phyloP scores from a whole-genome alignment of 1,284 basidiomycete genomes.

The Ceratobasidium sp. region DNA sequence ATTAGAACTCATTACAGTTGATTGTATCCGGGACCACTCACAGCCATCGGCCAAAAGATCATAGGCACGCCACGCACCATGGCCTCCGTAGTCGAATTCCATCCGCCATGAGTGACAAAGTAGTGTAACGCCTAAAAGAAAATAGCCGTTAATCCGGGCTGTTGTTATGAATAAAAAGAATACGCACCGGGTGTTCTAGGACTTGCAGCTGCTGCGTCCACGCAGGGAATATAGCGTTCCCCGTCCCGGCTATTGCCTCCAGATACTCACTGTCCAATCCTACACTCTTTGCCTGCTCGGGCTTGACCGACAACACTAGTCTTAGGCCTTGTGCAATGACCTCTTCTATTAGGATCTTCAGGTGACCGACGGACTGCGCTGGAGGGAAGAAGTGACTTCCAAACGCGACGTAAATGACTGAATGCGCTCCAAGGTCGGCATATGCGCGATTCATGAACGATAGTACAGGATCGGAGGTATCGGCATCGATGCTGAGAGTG shows the following conservation, averaged over 20 bases:
- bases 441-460: slow-evolving; percentile 42
- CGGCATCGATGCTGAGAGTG: not conserved
- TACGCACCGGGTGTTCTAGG: slow-evolving; percentile 42
- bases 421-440: slow-evolving; percentile 19
- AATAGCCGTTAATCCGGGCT: not conserved
- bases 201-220: slow-evolving; percentile 43
- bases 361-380: slow-evolving; percentile 1
- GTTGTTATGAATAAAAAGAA: not conserved
- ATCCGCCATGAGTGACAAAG: slow-evolving; percentile 31
- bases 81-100: slow-evolving; percentile 17
- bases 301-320: slow-evolving; percentile 7
- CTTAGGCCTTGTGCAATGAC: not conserved
- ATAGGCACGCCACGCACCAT: slow-evolving; percentile 30
- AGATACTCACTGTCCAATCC: slow-evolving; percentile 15
- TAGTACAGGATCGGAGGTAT: not conserved
- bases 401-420: slow-evolving; percentile 40
- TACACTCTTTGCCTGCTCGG: not conserved
- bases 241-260: not conserved
- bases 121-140: slow-evolving; percentile 34
- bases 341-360: slow-evolving; percentile 24
- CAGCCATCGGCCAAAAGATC: slow-evolving; percentile 42
- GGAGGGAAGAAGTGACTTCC: slow-evolving; percentile 32
- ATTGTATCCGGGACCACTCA: not conserved
- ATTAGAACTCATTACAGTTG: not conserved
- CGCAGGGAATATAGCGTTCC: slow-evolving; percentile 29